Evolutionary conservation across 2,329 filamentous ascomycete species (phyloP).

Genomic region (Neopestalotiopsis sp.): DNA sequence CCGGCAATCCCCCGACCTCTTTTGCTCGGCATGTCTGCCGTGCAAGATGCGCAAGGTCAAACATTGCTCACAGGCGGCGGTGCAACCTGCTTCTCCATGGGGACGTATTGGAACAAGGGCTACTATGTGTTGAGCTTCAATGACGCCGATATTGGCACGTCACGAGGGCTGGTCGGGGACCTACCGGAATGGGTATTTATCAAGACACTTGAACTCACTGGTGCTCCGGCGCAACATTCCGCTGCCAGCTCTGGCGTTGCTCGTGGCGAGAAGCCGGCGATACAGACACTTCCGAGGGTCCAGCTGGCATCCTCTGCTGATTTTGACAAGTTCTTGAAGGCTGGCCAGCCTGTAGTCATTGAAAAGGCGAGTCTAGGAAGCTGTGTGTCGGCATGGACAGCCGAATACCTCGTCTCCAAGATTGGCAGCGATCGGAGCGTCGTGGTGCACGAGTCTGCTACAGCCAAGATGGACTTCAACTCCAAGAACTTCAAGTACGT

Average conservation of each 20-base stretch:
- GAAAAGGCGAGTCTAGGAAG: constrained; percentile 69
- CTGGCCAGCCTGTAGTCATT: constrained; percentile 69
- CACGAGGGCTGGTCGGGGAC: no score
- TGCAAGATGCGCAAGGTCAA: constrained; percentile 50
- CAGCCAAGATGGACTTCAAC: constrained; percentile 77
- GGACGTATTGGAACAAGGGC: constrained; percentile 79
- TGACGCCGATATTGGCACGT: neutral
- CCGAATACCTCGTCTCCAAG: constrained; percentile 68
- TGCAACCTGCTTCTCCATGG: constrained; percentile 90
- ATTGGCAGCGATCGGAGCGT: constrained; percentile 69
- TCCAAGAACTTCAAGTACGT: constrained; percentile 83
- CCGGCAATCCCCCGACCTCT: constrained; percentile 58
- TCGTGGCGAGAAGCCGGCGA: constrained; percentile 41
- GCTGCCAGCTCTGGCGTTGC: neutral
- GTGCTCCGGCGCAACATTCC: neutral
- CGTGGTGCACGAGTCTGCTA: constrained; percentile 73
- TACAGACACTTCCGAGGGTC: constrained; percentile 53
- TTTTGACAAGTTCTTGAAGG: constrained; percentile 65
- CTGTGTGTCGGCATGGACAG: constrained; percentile 72
- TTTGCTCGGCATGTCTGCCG: constrained; percentile 70
- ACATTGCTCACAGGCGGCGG: constrained; percentile 78
- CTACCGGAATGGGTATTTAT: constrained; percentile 13
- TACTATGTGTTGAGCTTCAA: constrained; percentile 27
- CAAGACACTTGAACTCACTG: constrained; percentile 16
- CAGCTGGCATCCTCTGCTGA: constrained; percentile 56